Evolutionary conservation across 129 eudicot species (phyloP), one percentile per base, ranked within the genome.

Genomic region (Smallanthus sonchifolius): DNA sequence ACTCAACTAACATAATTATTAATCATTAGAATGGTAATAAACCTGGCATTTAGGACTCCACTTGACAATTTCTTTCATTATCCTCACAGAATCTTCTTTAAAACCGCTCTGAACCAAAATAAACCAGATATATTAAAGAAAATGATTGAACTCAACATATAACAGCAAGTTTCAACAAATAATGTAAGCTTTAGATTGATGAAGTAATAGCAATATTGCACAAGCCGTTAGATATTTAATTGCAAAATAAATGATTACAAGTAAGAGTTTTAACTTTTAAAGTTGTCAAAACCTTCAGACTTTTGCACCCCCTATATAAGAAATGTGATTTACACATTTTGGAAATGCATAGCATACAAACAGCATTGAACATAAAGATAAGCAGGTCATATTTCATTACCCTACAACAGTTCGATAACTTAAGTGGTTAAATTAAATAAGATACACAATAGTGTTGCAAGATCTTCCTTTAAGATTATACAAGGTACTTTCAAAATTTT

Each of bases 31-130:
- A 6, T n/a, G 28, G 13, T 2, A 37, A 74, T 79, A 75, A 68
- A 91, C 97, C 95, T 91, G 97, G 78, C 95, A 88, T 40, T 79
- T 42, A 14, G 88, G 79, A 60, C 81, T 83, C 75, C 70, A 43
- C 70, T 74, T 84, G 40, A 81, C 85, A 65, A 91, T 91, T 7
- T 80, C 81, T 80, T 79, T 88, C 92, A 91, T 88, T 73, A 88
- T 83, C 82, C 84, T 88, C 61, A 84, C 51, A 11, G 97, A 91
- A 60, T 91, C 96, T 74, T 88, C 96, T 84, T 76, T 82, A 61
- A 91, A 91, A 35, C 97, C 97, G 65, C 95, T 73, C 96, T 91
- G 75, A 77, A 72, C 10, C 37, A 49, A 42, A 57, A 64, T 16
- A 72, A 77, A 74, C 37, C n/a, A 51, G 13, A 54, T 14, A 56